Percentiles rank a stretch among this genome's conserved stretches.
These are phyloP conservation scores for Fomes fomentarius DNA, from an alignment of 1,284 basidiomycete genomes.

Conservation along the genomic window DNA sequence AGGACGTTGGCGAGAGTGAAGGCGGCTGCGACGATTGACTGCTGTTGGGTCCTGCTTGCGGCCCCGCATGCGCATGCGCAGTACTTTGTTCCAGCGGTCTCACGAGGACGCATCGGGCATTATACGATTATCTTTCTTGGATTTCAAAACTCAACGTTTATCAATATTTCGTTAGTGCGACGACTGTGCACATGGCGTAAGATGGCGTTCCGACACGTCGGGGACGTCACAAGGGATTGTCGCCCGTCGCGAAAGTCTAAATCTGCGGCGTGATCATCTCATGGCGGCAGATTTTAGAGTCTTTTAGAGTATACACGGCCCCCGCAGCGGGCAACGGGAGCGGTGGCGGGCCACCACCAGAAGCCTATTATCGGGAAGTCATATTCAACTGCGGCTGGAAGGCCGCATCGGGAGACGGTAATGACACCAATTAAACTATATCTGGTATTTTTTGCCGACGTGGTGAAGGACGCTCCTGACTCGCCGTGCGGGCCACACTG, in stretches of 20 bases:
- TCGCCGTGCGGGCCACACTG: too few species aligned
- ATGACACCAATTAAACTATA: conserved; percentile 12
- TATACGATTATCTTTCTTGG: too few species aligned
- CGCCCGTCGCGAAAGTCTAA: conserved; percentile 13
- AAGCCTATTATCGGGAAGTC: conserved; percentile 1
- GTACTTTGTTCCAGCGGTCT: too few species aligned
- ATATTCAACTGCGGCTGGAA: background rate
- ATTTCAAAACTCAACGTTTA: too few species aligned
- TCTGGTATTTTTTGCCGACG: conserved; percentile 13
- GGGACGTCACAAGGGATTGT: background rate
- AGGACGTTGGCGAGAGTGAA: background rate
- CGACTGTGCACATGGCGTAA: background rate
- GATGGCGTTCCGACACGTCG: background rate
- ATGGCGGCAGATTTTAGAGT: too few species aligned
- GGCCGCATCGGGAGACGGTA: background rate
- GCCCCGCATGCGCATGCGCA: too few species aligned
- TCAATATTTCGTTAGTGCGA: background rate
- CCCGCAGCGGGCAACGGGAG: too few species aligned
- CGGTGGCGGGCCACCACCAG: conserved; percentile 3
- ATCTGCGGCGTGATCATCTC: background rate
- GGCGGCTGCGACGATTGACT: too few species aligned
- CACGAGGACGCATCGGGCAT: too few species aligned
- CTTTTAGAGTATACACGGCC: too few species aligned
- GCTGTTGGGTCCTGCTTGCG: too few species aligned
- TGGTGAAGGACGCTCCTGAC: too few species aligned